Conservation (phyloP, 139 green algal genomes). For the Zygnema circumcarinatum region DNA sequence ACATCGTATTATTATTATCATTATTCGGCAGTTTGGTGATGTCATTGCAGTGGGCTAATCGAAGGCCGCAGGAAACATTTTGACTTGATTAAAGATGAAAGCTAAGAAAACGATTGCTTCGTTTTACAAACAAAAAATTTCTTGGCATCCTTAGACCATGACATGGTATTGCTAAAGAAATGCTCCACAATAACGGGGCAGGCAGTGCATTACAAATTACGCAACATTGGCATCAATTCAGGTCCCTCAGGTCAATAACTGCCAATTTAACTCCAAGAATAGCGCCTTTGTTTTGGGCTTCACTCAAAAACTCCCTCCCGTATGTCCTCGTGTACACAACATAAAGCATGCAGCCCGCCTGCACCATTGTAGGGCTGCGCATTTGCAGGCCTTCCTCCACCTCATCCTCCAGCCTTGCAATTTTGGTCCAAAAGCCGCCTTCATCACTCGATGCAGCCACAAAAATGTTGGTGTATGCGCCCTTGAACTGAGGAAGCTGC, state of each 20-base stretch:
- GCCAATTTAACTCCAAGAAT: not conserved
- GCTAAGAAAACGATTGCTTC: too few species aligned
- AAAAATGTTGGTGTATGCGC: not conserved
- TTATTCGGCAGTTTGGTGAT: too few species aligned
- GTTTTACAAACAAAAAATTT: too few species aligned
- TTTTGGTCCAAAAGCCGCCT: not conserved
- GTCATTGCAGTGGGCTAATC: too few species aligned
- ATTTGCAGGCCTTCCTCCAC: not conserved
- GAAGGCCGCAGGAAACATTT: too few species aligned
- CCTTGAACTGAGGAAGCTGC: not conserved
- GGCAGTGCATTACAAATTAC: too few species aligned
- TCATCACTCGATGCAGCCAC: not conserved
- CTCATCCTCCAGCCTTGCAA: not conserved
- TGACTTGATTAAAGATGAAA: too few species aligned
- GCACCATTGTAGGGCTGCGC: not conserved
- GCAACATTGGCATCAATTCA: not conserved
- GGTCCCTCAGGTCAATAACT: not conserved
- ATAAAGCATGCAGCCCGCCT: not conserved
- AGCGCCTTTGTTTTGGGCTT: not conserved
- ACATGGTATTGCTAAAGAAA: too few species aligned
- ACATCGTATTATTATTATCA: too few species aligned
- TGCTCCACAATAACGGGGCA: too few species aligned
- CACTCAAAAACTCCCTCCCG: not conserved
- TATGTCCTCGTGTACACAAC: not conserved
- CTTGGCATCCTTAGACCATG: too few species aligned